Evolutionary conservation across 2,329 filamentous ascomycete genomes (phyloP).

Genomic region (Penicillium brevicompactum): DNA sequence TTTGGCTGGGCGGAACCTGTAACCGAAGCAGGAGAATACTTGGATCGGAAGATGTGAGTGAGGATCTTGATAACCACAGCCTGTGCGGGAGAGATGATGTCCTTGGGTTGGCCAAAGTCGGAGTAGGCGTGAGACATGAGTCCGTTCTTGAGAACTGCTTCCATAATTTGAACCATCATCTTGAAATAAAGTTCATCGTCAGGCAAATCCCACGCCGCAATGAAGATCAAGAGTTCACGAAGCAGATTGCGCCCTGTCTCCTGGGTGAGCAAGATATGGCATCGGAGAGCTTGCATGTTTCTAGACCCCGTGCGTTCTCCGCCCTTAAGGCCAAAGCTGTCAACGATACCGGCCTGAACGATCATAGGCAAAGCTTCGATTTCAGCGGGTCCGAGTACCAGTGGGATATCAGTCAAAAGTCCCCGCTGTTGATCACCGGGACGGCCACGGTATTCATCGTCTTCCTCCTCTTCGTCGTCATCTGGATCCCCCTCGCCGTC

Average conservation of each 20-base stretch:
- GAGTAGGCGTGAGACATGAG: conserved; percentile 92
- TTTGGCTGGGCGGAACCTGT: conserved; percentile 54
- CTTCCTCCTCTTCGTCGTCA: conserved; percentile 54
- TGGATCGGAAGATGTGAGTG: conserved; percentile 81
- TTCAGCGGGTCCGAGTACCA: conserved; percentile 90
- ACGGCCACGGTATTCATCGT: conserved; percentile 55
- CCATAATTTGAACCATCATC: conserved; percentile 93
- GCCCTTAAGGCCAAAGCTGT: conserved; percentile 71
- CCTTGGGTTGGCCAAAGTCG: conserved; percentile 86
- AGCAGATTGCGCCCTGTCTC: conserved; percentile 89
- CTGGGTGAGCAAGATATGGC: conserved; percentile 83
- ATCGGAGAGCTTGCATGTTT: conserved; percentile 87
- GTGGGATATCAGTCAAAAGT: conserved; percentile 86
- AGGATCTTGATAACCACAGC: conserved; percentile 89
- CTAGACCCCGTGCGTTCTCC: conserved; percentile 61
- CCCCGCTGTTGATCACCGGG: conserved; percentile 65
- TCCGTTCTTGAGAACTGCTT: conserved; percentile 85
- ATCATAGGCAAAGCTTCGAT: conserved; percentile 98
- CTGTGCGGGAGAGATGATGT: conserved; percentile 93
- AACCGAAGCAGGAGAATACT: conserved; percentile 52
- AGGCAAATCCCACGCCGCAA: conserved; percentile 93
- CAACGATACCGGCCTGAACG: conserved; percentile 90
- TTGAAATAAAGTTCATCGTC: conserved; percentile 95
- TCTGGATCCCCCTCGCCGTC: conserved; percentile 52
- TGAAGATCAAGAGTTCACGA: conserved; percentile 89